Base-by-base conservation (phyloP, 2,329 filamentous ascomycete genomes). In the Metarhizium humberi region DNA sequence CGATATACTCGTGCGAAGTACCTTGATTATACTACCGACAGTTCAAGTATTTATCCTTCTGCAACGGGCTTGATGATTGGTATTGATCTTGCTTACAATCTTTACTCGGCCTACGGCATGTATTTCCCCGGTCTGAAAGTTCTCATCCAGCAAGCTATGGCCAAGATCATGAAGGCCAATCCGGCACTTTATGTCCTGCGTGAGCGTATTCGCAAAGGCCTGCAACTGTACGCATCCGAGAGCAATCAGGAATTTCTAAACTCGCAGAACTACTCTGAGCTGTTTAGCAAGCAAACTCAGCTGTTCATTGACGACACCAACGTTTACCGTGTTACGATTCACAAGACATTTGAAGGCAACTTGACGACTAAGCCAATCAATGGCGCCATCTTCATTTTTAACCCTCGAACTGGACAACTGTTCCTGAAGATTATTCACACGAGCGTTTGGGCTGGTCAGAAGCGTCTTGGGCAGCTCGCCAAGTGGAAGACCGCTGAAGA, bases 401-500 rank as follows among this genome's bases (percentile, higher is more conserved):
- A 99, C 70, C 94, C 95, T n/a, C 85, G 92, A 56, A 99, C 94
- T 53, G 94, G 94, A 52, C 94, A 99, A 67, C 75, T 99, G 43
- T 99, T 99, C 84, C 74, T 99, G 68, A 99, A 99, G 80, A 97
- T 99, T 64, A 99, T 99, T 62, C 95, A 99, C 73, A 99, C 94
- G 1, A 96, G 92, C 67, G 95, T 99, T 32, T 99, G 94, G 94
- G 94, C 94, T 52, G 94, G 94, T 54, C 94, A 99, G 74, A 99
- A 99, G 73, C 95, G 94, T 88, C 84, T 99, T 36, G 95, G 95
- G 62, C 94, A 99, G 72, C 76, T 99, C 62, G 94, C 94, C 50
- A 99, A 99, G 70, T 99, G 94, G 94, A 99, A 99, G 80, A 99
- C 94, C 16, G 94, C 94, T 1, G 94, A 99, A 85, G 94, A 99